Conservation (phyloP, 129 eudicot genomes). For the Deinandra increscens region DNA sequence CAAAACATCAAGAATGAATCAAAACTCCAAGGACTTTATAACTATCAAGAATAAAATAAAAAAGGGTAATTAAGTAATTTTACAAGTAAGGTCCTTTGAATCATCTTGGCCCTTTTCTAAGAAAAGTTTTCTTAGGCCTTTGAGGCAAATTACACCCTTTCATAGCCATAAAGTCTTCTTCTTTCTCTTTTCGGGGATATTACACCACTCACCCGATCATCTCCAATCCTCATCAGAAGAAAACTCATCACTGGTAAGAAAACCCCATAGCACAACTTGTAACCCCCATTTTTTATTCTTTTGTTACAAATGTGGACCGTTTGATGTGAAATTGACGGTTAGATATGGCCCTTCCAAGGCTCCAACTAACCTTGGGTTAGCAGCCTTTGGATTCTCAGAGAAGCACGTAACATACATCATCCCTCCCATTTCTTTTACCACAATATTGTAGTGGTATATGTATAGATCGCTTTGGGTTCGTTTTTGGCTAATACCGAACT, state of each 20-base stretch:
- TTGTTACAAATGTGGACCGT: no score
- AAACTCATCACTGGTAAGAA: no score
- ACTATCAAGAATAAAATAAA: constrained; percentile 11
- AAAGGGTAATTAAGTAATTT: constrained; percentile 25
- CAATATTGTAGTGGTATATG: no score
- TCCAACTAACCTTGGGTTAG: constrained; percentile 25
- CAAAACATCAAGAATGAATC: constrained; percentile 18
- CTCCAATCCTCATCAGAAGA: no score
- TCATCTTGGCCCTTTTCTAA: constrained; percentile 75
- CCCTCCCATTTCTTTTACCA: no score
- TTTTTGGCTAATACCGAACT: no score
- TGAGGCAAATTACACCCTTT: constrained; percentile 85
- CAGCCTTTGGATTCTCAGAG: constrained; percentile 21
- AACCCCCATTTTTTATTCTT: no score
- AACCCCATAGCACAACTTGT: no score
- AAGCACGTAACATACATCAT: constrained; percentile 34
- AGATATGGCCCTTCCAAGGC: constrained; percentile 17
- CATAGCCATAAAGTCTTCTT: constrained; percentile 89
- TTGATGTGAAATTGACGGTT: constrained; percentile 25
- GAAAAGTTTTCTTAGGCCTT: constrained; percentile 85
- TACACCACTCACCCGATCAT: no score
- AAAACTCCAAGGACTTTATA: background rate
- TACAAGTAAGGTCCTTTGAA: constrained; percentile 73
- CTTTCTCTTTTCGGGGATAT: no score
- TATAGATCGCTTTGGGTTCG: no score